A percentile compares a stretch with the other conserved stretches of the same genome.
These are phyloP conservation scores for Pythium grandisporangium DNA, from an alignment of 352 stramenopile genomes.

Conservation along the genomic window DNA sequence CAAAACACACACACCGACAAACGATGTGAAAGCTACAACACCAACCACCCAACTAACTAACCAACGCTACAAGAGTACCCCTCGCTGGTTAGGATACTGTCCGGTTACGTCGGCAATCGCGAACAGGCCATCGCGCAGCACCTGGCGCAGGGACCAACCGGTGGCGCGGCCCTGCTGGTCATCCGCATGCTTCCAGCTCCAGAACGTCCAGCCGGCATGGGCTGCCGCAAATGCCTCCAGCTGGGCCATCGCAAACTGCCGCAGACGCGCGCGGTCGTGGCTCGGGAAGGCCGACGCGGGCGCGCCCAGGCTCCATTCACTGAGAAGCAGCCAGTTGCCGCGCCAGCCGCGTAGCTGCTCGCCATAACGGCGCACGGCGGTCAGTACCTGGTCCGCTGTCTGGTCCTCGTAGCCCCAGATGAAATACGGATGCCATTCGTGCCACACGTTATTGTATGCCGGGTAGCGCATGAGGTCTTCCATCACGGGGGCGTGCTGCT, in stretches of 20 bases:
- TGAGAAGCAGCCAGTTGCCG: slow-evolving; percentile 71
- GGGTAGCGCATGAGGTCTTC: slow-evolving; percentile 34
- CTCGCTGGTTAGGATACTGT: too few relatives aligned
- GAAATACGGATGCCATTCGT: slow-evolving; percentile 51
- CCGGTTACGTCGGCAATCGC: too few relatives aligned
- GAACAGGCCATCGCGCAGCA: slow-evolving; percentile 68
- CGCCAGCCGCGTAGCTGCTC: slow-evolving; percentile 44
- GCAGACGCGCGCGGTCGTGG: slow-evolving; percentile 29
- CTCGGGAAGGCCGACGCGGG: slow-evolving; percentile 44
- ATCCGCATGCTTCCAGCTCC: slow-evolving; percentile 75
- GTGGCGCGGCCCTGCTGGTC: slow-evolving; percentile 34
- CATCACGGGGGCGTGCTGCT: slow-evolving; percentile 28
- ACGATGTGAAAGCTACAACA: too few relatives aligned
- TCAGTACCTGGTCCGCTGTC: slow-evolving; percentile 40
- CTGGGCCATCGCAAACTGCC: slow-evolving; percentile 47
- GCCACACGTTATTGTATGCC: slow-evolving; percentile 27
- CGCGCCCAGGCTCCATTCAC: slow-evolving; percentile 74
- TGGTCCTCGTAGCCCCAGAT: slow-evolving; percentile 58
- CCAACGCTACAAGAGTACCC: slow-evolving; percentile 8
- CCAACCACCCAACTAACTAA: slow-evolving; percentile 4
- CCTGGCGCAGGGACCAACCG: slow-evolving; percentile 71
- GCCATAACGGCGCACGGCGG: slow-evolving; percentile 43
- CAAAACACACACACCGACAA: too few relatives aligned
- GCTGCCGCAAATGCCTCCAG: slow-evolving; percentile 45
- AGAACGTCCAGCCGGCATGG: slow-evolving; percentile 81